Conservation (phyloP, 495 filamentous ascomycete species). For the Darksidea phi region DNA sequence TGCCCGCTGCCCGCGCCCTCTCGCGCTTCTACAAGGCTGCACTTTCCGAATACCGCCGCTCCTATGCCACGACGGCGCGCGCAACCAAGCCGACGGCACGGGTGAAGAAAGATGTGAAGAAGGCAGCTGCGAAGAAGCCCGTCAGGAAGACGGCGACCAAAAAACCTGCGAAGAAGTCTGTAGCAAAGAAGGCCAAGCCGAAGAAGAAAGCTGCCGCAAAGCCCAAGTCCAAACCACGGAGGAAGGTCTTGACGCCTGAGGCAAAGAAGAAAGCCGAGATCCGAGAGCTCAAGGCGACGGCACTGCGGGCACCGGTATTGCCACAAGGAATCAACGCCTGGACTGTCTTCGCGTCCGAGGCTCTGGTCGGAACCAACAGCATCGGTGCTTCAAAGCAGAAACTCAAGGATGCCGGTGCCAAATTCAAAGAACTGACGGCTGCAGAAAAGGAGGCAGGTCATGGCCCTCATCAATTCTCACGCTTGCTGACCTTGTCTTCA, state of each 20-base stretch:
- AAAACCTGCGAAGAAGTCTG: constrained; percentile 11
- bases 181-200: constrained; percentile 2
- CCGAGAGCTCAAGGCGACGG: constrained; percentile 30
- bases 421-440: constrained; percentile 31
- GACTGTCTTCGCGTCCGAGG: constrained; percentile 33
- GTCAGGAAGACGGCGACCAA: constrained; percentile 18
- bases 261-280: constrained; percentile 19
- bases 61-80: constrained; percentile 27
- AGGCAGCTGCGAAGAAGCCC: constrained; percentile 22
- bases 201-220: constrained; percentile 26
- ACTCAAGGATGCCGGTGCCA: constrained; percentile 5
- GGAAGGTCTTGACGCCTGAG: constrained; percentile 16
- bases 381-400: neutral
- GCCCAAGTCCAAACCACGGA: constrained; percentile 5
- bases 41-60: constrained; percentile 20
- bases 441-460: constrained; percentile 36
- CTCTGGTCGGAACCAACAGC: neutral
- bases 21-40: constrained; percentile 23
- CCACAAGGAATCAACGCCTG: constrained; percentile 18
- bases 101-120: constrained; percentile 28
- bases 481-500: neutral
- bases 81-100: constrained; percentile 20
- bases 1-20: constrained; percentile 16
- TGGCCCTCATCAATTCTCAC: too few relatives aligned
- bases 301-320: constrained; percentile 32